These are phyloP conservation scores for Candida corydali DNA, from an alignment of 805 yeast species.

Conservation along the genomic window DNA sequence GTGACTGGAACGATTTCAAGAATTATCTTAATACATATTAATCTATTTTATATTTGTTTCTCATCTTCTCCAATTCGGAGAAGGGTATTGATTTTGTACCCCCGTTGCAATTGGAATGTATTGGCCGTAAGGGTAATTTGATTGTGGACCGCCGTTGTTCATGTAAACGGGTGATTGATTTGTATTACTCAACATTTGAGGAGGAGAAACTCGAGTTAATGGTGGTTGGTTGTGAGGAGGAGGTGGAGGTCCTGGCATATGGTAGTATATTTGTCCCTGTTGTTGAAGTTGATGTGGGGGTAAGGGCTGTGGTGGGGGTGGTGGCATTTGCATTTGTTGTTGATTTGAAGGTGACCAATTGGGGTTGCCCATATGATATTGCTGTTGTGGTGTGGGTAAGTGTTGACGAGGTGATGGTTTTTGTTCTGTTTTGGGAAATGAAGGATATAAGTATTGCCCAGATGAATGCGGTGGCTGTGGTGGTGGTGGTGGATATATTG, in stretches of 20 bases:
- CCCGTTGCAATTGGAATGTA: slow-evolving; percentile 33
- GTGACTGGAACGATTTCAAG: slow-evolving; percentile 8
- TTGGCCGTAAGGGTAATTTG: slow-evolving; percentile 34
- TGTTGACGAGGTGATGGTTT: slow-evolving; percentile 17
- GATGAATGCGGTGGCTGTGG: slow-evolving; percentile 12
- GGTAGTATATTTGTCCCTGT: too few relatives aligned
- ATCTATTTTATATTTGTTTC: neutral
- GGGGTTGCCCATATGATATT: slow-evolving; percentile 15
- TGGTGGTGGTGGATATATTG: slow-evolving; percentile 4
- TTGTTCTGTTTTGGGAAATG: slow-evolving; percentile 10
- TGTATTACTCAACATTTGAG: slow-evolving; percentile 14
- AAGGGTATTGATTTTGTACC: slow-evolving; percentile 10
- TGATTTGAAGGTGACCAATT: slow-evolving; percentile 3
- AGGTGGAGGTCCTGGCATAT: too few relatives aligned
- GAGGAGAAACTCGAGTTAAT: slow-evolving; percentile 20
- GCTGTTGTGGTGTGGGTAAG: slow-evolving; percentile 22
- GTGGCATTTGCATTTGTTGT: slow-evolving; percentile 5
- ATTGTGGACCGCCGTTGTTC: slow-evolving; percentile 22
- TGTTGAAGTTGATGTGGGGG: slow-evolving; percentile 5
- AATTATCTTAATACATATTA: slow-evolving; percentile 1
- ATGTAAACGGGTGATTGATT: slow-evolving; percentile 17
- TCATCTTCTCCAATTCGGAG: slow-evolving; percentile 22
- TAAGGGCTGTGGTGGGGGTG: slow-evolving; percentile 9
- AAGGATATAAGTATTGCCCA: slow-evolving; percentile 9
- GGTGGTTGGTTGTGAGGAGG: too few relatives aligned